A percentile compares a stretch with the other conserved stretches of the same genome.
Evolutionary conservation across 2,329 filamentous ascomycete genomes (phyloP).

Genomic region (Biscogniauxia mediterranea): DNA sequence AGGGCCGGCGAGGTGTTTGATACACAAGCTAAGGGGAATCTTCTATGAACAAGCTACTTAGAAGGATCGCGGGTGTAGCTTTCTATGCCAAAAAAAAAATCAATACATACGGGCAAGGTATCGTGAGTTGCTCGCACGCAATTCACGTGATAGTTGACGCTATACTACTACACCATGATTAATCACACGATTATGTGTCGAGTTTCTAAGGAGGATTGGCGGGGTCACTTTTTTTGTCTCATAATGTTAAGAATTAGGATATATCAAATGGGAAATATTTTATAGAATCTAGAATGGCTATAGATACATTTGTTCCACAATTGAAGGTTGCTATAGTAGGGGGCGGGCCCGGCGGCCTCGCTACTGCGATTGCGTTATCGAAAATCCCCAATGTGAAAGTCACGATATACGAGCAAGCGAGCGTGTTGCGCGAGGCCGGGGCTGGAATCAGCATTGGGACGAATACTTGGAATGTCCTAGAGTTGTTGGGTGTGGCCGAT

Average conservation of each 20-base stretch:
- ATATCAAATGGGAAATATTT: not conserved
- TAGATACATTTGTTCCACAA: slow-evolving; percentile 13
- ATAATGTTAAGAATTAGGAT: not conserved
- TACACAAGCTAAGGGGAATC: not conserved
- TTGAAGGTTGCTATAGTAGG: slow-evolving; percentile 27
- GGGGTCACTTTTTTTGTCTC: not conserved
- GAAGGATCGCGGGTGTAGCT: not conserved
- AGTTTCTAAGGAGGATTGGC: not conserved
- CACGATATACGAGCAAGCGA: slow-evolving; percentile 44
- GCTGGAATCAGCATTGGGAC: slow-evolving; percentile 46
- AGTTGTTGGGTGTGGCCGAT: slow-evolving; percentile 42
- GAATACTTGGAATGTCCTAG: slow-evolving; percentile 48
- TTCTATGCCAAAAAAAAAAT: not conserved
- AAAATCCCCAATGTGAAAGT: slow-evolving; percentile 40
- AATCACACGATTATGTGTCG: slow-evolving; percentile 5
- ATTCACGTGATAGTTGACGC: slow-evolving; percentile 30
- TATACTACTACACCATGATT: slow-evolving; percentile 10
- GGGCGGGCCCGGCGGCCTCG: slow-evolving; percentile 32
- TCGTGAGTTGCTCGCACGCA: slow-evolving; percentile 18
- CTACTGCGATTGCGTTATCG: slow-evolving; percentile 44
- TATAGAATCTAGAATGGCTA: slow-evolving; percentile 17
- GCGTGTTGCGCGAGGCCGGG: slow-evolving; percentile 44
- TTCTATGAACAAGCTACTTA: not conserved
- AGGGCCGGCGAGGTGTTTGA: not conserved
- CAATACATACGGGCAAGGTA: not conserved